Conservation (phyloP, 1,139 yeast genomes). For the Scheffersomyces insectosa region DNA sequence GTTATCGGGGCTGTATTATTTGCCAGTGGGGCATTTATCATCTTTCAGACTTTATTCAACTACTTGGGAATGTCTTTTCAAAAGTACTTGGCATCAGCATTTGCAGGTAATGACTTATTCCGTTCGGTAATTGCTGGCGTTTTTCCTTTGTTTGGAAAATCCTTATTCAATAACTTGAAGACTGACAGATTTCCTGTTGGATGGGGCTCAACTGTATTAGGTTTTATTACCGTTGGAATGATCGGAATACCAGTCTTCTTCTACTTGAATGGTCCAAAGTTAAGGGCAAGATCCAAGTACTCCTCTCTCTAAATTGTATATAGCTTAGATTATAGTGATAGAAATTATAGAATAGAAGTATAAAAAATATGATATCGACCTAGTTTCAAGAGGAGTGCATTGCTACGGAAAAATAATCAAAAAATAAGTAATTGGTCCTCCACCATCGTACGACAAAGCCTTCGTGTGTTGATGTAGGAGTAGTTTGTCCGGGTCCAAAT, state of each 20-base stretch:
- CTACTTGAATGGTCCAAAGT: conserved; percentile 49
- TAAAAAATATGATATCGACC: too few relatives aligned
- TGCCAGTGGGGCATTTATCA: conserved; percentile 36
- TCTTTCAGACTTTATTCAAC: conserved; percentile 43
- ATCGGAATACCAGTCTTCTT: conserved; percentile 48
- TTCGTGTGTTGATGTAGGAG: too few relatives aligned
- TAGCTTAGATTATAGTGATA: not conserved
- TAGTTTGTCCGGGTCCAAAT: too few relatives aligned
- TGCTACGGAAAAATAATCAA: too few relatives aligned
- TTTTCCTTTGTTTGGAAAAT: conserved; percentile 61
- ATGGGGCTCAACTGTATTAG: conserved; percentile 55
- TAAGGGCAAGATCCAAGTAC: conserved; percentile 49
- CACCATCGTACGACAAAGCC: too few relatives aligned
- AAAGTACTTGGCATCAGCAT: conserved; percentile 55
- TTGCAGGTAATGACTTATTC: conserved; percentile 57
- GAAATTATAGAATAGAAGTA: too few relatives aligned
- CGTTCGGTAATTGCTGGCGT: conserved; percentile 58
- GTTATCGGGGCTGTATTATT: conserved; percentile 43
- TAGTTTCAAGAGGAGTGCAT: too few relatives aligned
- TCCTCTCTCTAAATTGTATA: conserved; percentile 16
- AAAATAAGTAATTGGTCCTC: too few relatives aligned
- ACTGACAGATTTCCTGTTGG: conserved; percentile 53
- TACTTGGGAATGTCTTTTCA: conserved; percentile 37
- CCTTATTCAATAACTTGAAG: conserved; percentile 47
- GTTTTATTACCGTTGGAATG: conserved; percentile 42